Base-by-base conservation (phyloP, 306 rosid genomes). In the Cucumis cinereus region DNA sequence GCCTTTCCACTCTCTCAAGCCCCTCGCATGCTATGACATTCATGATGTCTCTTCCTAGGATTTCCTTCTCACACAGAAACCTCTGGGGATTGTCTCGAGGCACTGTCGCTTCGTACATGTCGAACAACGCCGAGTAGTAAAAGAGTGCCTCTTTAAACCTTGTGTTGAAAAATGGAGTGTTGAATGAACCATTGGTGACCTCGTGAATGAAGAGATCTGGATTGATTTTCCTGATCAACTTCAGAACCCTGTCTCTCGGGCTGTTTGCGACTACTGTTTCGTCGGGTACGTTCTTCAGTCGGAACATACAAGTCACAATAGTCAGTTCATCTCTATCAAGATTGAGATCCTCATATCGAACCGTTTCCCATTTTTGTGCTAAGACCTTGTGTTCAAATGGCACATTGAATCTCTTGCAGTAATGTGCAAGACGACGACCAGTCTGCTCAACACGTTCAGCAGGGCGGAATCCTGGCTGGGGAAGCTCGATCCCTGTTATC, bases 11-110 rank as follows among this genome's bases (percentile, higher is more conserved):
- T 60, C 78, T 57, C 17, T 75, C 69, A 1, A 82, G 77, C 36
- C 92, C 97, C 74, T 94, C 98, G 72, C 97, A 88, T 0, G 98
- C 96, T 76, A 91, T 81, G 19, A 89, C 97, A 61, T 90, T 94
- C 79, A 91, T 83, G 10, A 81, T 86, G 55, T 94, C 90, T 78
- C 85, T 89, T 55, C 97, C 98, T 16, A 79, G 64, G 68, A 85
- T 30, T 70, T 75, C 90, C 77, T 75, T 84, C 88, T 94, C 97
- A 22, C 87, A 84, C 49, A 78, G 66, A 76, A 69, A 30, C 80
- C 98, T 85, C 5, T 84, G 79, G 3, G 62, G 76, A 47, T 86
- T 93, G 74, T 90, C 96, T 12, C 87, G 86, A n/a, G 76, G 75
- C 68, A 89, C 60, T 5, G 79, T 94, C 3, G 78, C 97, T 58